phyloP scores from a whole-genome alignment of 768 basidiomycete species.

The Termitomyces sp. region DNA sequence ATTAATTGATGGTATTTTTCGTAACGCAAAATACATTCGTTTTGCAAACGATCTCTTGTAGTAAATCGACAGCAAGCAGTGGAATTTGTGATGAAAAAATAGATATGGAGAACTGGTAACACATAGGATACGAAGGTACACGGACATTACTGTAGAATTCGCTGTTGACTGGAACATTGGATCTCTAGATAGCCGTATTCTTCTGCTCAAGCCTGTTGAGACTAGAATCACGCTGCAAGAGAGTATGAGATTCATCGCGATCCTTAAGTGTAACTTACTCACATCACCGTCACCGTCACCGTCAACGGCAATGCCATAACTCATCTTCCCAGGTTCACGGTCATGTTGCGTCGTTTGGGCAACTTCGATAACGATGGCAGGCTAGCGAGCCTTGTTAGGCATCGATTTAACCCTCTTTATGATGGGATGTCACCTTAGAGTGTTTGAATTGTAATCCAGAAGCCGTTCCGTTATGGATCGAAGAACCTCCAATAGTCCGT shows the following conservation, averaged over 20 bases:
- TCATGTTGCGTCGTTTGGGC: constrained; percentile 8
- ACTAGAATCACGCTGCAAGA: neutral
- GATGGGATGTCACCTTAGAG: constrained; percentile 3
- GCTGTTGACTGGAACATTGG: neutral
- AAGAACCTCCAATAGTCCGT: constrained; percentile 12
- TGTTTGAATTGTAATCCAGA: constrained; percentile 12
- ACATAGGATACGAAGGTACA: neutral
- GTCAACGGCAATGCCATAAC: neutral
- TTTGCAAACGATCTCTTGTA: neutral
- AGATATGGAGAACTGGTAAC: neutral
- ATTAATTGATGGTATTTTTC: neutral
- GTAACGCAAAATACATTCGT: too few relatives aligned
- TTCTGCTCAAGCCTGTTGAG: constrained; percentile 2
- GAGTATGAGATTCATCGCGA: neutral
- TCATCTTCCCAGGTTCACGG: constrained; percentile 3
- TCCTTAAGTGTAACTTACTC: neutral
- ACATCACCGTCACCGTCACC: constrained; percentile 1
- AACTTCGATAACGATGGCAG: constrained; percentile 14
- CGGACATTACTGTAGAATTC: neutral
- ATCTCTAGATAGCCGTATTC: neutral
- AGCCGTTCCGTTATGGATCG: neutral
- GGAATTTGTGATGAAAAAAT: too few relatives aligned
- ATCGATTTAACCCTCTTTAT: neutral
- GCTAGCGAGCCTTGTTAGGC: neutral
- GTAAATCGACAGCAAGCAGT: neutral